A percentile compares a stretch with the other conserved stretches of the same genome.
Conservation (phyloP, 441 rosid species). For the Erysimum cheiri region DNA sequence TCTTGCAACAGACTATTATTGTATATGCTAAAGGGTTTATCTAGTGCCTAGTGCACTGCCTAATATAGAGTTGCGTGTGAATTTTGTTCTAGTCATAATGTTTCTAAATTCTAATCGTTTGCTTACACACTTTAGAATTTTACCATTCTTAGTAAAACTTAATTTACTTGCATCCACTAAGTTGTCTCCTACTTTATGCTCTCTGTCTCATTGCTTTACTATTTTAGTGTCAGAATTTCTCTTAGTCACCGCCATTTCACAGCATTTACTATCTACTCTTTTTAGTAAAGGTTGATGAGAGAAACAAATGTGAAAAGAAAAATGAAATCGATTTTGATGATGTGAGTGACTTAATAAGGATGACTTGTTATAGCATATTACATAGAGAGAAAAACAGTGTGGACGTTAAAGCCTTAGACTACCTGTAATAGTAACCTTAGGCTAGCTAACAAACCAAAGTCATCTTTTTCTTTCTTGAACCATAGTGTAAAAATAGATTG, state of each 20-base stretch:
- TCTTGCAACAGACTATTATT: not conserved
- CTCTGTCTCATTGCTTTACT: constrained; percentile 37
- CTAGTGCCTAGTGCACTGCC: constrained; percentile 20
- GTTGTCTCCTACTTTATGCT: constrained; percentile 28
- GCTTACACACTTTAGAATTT: constrained; percentile 19
- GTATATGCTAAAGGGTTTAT: constrained; percentile 11
- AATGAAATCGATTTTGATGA: constrained; percentile 5
- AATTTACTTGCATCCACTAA: constrained; percentile 22
- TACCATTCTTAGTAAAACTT: constrained; percentile 21
- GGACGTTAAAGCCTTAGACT: constrained; percentile 17
- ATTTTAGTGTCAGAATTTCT: constrained; percentile 18
- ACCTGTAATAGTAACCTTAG: constrained; percentile 29
- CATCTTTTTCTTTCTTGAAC: not conserved
- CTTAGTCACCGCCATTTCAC: constrained; percentile 40
- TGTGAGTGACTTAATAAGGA: constrained; percentile 7
- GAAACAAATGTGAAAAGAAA: not conserved
- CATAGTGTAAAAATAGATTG: not conserved
- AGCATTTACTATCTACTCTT: constrained; percentile 39
- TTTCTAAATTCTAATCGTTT: not conserved
- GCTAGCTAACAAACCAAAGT: constrained; percentile 25
- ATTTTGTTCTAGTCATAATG: not conserved
- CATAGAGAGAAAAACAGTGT: constrained; percentile 13
- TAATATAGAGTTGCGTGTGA: constrained; percentile 25
- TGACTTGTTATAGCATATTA: constrained; percentile 25
- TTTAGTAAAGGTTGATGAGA: constrained; percentile 36